Evolutionary conservation across 2,329 filamentous ascomycete genomes (phyloP).

Genomic region (Talaromyces amestolkiae): DNA sequence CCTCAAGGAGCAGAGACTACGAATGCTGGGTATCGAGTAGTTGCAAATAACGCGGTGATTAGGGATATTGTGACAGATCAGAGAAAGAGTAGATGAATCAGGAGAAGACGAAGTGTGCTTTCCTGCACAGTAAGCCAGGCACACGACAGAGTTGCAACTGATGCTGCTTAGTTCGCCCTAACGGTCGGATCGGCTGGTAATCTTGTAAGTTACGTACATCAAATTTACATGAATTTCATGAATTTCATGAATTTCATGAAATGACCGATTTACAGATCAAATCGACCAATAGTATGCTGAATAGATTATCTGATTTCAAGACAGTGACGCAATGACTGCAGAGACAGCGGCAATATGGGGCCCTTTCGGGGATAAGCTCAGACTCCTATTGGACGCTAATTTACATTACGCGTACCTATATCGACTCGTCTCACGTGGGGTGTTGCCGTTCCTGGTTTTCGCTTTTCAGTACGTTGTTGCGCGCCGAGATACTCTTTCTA

Average conservation of each 20-base stretch:
- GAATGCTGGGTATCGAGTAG: background rate
- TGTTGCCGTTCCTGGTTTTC: background rate
- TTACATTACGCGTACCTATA: background rate
- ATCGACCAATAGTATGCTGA: background rate
- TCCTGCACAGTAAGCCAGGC: background rate
- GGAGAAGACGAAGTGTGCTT: background rate
- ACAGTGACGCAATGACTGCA: background rate
- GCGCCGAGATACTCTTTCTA: too few species aligned
- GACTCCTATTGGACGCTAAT: background rate
- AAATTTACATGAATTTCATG: too few species aligned
- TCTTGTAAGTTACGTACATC: background rate
- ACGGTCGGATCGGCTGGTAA: background rate
- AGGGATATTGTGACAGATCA: background rate
- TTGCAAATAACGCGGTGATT: background rate
- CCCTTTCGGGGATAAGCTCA: background rate
- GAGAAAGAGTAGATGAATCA: background rate
- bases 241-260: too few species aligned
- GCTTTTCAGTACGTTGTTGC: too few species aligned
- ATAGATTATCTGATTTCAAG: background rate
- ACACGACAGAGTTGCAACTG: background rate
- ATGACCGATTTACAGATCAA: background rate
- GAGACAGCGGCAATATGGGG: background rate
- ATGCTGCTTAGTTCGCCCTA: background rate
- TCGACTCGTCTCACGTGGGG: background rate
- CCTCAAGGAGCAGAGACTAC: background rate